A percentile compares a stretch with the other conserved stretches of the same genome.
Conservation (phyloP, 495 filamentous ascomycete genomes). For the Podospora anserina region DNA sequence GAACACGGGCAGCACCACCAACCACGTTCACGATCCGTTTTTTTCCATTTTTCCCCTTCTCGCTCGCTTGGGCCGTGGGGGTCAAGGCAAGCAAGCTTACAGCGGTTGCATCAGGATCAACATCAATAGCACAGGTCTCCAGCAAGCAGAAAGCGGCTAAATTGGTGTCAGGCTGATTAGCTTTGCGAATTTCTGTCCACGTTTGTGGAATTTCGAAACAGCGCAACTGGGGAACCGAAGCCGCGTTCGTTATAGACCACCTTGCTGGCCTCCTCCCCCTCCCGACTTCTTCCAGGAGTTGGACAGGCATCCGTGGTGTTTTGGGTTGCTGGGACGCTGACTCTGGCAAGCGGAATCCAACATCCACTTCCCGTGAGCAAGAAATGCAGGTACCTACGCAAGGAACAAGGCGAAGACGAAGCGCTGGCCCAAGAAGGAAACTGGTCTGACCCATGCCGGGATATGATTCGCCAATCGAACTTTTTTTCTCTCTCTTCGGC, state of each 20-base stretch:
- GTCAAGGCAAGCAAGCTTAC: background rate
- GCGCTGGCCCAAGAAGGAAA: conserved; percentile 7
- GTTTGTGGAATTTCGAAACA: conserved; percentile 1
- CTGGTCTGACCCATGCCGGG: background rate
- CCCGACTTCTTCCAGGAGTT: background rate
- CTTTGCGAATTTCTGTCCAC: background rate
- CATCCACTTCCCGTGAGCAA: conserved; percentile 8
- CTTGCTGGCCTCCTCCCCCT: background rate
- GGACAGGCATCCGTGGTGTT: background rate
- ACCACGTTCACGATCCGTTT: background rate
- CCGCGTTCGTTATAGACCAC: background rate
- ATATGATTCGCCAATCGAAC: conserved; percentile 9
- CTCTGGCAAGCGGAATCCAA: background rate
- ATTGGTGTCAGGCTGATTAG: conserved; percentile 9
- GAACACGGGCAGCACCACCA: background rate
- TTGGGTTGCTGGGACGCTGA: background rate
- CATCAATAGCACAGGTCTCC: conserved; percentile 1
- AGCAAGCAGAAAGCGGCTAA: conserved; percentile 6
- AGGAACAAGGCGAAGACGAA: background rate
- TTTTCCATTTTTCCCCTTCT: background rate
- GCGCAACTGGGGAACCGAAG: conserved; percentile 4
- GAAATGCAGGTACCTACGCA: conserved; percentile 1
- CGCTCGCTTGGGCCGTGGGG: conserved; percentile 8
- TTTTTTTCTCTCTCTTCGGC: background rate
- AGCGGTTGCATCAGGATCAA: conserved; percentile 5